Base-by-base conservation (phyloP, 192 early-diverging fungal species). In the Backusella tarrabulga region DNA sequence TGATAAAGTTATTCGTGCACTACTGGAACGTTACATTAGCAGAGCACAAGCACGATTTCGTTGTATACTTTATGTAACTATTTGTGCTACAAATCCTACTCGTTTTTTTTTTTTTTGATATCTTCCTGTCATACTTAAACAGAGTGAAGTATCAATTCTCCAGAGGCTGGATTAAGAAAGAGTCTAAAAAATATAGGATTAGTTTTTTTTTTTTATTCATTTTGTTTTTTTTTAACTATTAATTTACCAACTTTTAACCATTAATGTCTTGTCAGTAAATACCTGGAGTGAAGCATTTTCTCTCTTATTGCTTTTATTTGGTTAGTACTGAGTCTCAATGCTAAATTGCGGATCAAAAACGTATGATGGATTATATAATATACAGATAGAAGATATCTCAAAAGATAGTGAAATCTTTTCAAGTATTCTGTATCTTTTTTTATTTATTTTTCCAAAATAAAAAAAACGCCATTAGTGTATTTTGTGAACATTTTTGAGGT, bases 281-380 rank as follows among this genome's bases (percentile, higher is more conserved):
- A 26, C 12, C 3, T 63, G 11, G 12, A 29, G 23, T 1, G 23
- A 23, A 63, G 56, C 23, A 63, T 29, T 29, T 26, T 12, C 0
- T 63, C 21, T 63, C 21, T 21, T 54, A n/a, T 56, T 60, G 12
- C 29, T 63, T 63, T 14, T 60, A 63, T 63, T 63, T 63, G 56
- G 21, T 63, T 63, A 63, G 56, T 63, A 63, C 56, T 63, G 56
- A 63, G 56, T 63, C 56, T 29, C 12, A 63, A 63, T 14, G 26
- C 21, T 63, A 63, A 63, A 63, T 63, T 63, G 56, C 56, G 56
- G 56, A 63, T 63, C 56, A 63, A 63, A 63, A 63, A 63, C 8
- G 23, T 63, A 63, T 9, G 23, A 29, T 63, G 7, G 56, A 26
- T 63, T 63, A 63, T 63, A 63, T 63, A 63, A 63, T 63, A 29